phyloP scores from a whole-genome alignment of 495 filamentous ascomycete species.

The Aspergillus wentii region DNA sequence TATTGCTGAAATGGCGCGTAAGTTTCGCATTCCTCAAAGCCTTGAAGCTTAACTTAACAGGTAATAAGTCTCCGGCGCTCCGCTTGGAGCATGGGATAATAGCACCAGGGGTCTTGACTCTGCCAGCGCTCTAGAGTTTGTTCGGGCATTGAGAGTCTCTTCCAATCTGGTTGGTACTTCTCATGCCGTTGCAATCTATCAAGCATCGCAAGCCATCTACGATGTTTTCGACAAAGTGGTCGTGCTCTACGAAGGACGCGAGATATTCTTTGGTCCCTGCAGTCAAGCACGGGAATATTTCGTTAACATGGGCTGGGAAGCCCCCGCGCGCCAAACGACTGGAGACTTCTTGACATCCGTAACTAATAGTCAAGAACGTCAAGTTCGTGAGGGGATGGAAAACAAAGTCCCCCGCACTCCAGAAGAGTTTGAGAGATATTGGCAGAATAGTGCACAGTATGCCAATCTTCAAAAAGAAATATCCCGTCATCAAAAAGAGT shows the following conservation, averaged over 20 bases:
- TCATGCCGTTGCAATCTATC: constrained; percentile 79
- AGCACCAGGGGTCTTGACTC: constrained; percentile 80
- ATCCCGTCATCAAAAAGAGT: constrained; percentile 36
- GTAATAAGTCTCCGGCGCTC: constrained; percentile 58
- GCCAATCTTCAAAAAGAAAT: constrained; percentile 46
- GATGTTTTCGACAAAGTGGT: constrained; percentile 56
- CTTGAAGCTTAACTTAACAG: constrained; percentile 25
- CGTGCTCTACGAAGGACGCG: constrained; percentile 58
- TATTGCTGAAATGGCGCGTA: constrained; percentile 54
- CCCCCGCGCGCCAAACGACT: constrained; percentile 56
- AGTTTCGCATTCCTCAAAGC: constrained; percentile 4
- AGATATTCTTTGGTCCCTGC: constrained; percentile 65
- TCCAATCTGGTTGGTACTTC: constrained; percentile 69
- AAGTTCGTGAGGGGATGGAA: constrained; percentile 56
- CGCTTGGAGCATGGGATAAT: constrained; percentile 80
- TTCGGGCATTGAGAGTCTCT: constrained; percentile 66
- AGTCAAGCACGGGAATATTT: constrained; percentile 59
- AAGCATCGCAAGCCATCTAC: constrained; percentile 84
- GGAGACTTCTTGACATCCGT: constrained; percentile 72
- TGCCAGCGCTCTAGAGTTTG: constrained; percentile 69
- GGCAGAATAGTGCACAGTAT: constrained; percentile 50
- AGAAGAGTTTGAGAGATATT: constrained; percentile 62
- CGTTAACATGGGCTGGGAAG: constrained; percentile 52
- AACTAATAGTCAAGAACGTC: constrained; percentile 61
- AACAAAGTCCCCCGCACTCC: constrained; percentile 62